Conservation (phyloP, 1,284 basidiomycete genomes). For the Cryptococcus neoformans region DNA sequence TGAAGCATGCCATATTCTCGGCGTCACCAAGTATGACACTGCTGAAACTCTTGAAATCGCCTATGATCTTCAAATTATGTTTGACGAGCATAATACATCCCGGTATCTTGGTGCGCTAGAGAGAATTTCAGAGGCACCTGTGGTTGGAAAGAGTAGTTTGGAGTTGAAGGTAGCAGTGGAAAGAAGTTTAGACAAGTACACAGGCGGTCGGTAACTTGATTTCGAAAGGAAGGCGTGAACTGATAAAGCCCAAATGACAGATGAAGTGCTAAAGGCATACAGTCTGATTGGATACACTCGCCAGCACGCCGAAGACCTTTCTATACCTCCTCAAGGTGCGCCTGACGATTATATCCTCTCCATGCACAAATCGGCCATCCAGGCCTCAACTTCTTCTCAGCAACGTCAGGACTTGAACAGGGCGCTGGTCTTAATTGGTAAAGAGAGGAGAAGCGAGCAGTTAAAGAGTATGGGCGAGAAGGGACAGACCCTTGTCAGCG, state of each 20-base stretch:
- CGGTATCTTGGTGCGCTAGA: conserved; percentile 35
- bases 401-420: conserved; percentile 17
- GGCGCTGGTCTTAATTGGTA: conserved; percentile 34
- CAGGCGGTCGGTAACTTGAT: conserved; percentile 19
- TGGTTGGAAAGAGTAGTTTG: conserved; percentile 22
- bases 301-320: conserved; percentile 20
- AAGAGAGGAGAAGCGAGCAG: conserved; percentile 16
- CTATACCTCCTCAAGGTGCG: conserved; percentile 25
- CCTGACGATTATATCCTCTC: conserved; percentile 34
- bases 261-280: conserved; percentile 36
- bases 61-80: conserved; percentile 35
- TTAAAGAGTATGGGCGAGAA: conserved; percentile 28
- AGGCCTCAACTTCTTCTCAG: conserved; percentile 10
- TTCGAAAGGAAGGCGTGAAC: not conserved
- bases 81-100: conserved; percentile 13
- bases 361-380: conserved; percentile 30
- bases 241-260: conserved; percentile 10
- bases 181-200: conserved; percentile 33
- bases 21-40: conserved; percentile 23
- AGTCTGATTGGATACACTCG: conserved; percentile 26
- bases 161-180: conserved; percentile 36
- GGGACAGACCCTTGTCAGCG: conserved; percentile 29
- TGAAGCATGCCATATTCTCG: conserved; percentile 18
- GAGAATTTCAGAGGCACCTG: conserved; percentile 17
- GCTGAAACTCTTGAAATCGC: conserved; percentile 26